Evolutionary conservation across 192 early-diverging fungal genomes (phyloP), one percentile per base, ranked within the genome.

Genomic region (Coemansia sp.): DNA sequence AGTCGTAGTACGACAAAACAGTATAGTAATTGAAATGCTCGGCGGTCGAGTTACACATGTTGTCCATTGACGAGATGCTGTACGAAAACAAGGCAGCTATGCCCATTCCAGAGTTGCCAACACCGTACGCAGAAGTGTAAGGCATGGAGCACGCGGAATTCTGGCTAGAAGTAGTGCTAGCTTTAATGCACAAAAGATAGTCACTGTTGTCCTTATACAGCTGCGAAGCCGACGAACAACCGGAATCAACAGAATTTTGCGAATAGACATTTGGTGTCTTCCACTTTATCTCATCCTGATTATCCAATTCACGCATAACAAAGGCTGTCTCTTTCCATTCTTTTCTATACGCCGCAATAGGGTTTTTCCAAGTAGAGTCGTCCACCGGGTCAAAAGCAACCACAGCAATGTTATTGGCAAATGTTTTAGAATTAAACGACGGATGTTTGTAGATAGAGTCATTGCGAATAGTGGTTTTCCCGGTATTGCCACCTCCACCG

Each of bases 401-500:
- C 0, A 73, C 22, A 3, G 80, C 80, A 45, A 82, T 73, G 48
- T 82, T 82, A 65, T 82, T 76, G 60, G 74, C 74, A 28, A 82
- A 70, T 2, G 71, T 71, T 1, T 39, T 33, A 2, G 51, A 18
- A 22, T 70, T 67, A 53, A 67, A 82, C 8, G 36, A 14, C 18
- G 79, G 70, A 43, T 82, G 79, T 22, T 76, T 51, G 11, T 14
- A 15, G 18, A 82, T 76, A 4, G 35, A 12, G 18, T 35, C 53
- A 36, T 45, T 55, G n/a, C 51, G 38, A 7, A 73, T 61, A 20
- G 39, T 32, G 34, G 64, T 38, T 2, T 9, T 53, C 1, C 32
- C 37, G 0, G 62, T 36, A 5, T 41, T 20, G 6, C 51, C 20
- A n/a, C 55, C 37, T 28, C 28, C 53, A 41, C 52, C 62, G 14